These are phyloP conservation scores for Leptographium radiaticola DNA, from an alignment of 2,329 filamentous ascomycete species.

Conservation along the genomic window DNA sequence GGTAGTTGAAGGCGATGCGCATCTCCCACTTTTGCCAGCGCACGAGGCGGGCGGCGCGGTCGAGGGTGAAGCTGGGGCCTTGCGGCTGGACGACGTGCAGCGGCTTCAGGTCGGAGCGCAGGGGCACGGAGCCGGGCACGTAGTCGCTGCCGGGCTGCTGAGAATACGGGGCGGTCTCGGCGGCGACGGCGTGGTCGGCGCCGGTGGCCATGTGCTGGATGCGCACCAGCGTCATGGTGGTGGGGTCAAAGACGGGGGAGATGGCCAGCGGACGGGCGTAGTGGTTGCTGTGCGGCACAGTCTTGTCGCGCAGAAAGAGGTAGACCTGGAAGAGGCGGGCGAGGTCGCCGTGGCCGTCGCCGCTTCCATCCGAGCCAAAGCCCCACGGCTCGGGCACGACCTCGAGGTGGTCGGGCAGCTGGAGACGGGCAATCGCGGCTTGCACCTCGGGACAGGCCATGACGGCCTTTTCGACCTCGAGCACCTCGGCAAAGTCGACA, in stretches of 20 bases:
- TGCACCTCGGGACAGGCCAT: slow-evolving; percentile 42
- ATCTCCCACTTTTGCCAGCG: slow-evolving; percentile 60
- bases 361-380: slow-evolving; percentile 44
- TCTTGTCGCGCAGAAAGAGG: slow-evolving; percentile 51
- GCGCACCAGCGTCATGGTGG: slow-evolving; percentile 27
- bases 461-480: slow-evolving; percentile 41
- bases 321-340: slow-evolving; percentile 41
- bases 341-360: slow-evolving; percentile 11
- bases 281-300: slow-evolving; percentile 44
- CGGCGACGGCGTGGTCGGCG: slow-evolving; percentile 41
- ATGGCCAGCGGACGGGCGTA: slow-evolving; percentile 40
- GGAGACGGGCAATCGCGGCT: slow-evolving; percentile 46
- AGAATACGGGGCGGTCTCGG: slow-evolving; percentile 17
- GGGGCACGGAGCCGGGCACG: slow-evolving; percentile 19
- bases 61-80: slow-evolving; percentile 28
- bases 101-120: slow-evolving; percentile 38
- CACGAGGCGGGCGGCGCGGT: slow-evolving; percentile 21
- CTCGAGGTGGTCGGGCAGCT: slow-evolving; percentile 44
- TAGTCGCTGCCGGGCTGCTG: slow-evolving; percentile 20
- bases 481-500: slow-evolving; percentile 45
- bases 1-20: slow-evolving; percentile 89
- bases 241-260: slow-evolving; percentile 40
- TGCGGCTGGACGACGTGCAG: slow-evolving; percentile 21
- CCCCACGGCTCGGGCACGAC: slow-evolving; percentile 52
- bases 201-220: slow-evolving; percentile 30